Conservation (phyloP, 352 stramenopile genomes). For the Aphanomyces invadans region DNA sequence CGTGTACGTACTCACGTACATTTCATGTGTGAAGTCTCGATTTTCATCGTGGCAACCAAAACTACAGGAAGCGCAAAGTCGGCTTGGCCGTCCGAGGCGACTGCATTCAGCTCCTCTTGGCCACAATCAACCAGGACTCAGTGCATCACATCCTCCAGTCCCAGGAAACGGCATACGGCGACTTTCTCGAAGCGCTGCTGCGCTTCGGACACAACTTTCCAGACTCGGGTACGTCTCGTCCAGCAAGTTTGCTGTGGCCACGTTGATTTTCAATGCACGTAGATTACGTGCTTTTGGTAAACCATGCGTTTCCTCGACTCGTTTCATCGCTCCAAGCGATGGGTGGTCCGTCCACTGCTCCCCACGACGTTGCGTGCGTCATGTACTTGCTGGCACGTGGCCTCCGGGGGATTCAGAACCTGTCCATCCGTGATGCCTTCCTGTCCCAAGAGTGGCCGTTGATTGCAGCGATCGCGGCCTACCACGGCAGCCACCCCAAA, state of each 20-base stretch:
- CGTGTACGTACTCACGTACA: conserved; percentile 32
- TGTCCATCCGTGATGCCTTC: conserved; percentile 17
- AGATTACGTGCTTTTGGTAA: conserved; percentile 20
- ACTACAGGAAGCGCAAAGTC: conserved; percentile 45
- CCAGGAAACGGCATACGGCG: conserved; percentile 28
- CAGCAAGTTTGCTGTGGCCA: background rate
- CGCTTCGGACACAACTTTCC: conserved; percentile 38
- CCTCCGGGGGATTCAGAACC: conserved; percentile 13
- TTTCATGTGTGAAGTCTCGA: conserved; percentile 9
- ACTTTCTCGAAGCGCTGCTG: conserved; percentile 62
- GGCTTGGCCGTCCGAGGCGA: background rate
- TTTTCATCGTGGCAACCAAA: background rate
- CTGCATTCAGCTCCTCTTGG: conserved; percentile 36
- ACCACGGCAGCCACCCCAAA: background rate
- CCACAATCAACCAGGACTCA: conserved; percentile 36
- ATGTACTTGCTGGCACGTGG: conserved; percentile 21
- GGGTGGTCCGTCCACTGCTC: background rate
- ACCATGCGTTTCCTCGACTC: conserved; percentile 21
- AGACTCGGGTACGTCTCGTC: conserved; percentile 36
- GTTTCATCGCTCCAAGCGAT: background rate
- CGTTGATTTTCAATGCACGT: background rate
- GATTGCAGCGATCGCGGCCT: background rate
- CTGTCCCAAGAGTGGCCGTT: conserved; percentile 17
- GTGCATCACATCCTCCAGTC: conserved; percentile 25
- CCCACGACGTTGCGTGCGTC: conserved; percentile 3